These are phyloP conservation scores for Aspergillus sp. DNA, from an alignment of 2,329 filamentous ascomycete genomes.

Conservation along the genomic window DNA sequence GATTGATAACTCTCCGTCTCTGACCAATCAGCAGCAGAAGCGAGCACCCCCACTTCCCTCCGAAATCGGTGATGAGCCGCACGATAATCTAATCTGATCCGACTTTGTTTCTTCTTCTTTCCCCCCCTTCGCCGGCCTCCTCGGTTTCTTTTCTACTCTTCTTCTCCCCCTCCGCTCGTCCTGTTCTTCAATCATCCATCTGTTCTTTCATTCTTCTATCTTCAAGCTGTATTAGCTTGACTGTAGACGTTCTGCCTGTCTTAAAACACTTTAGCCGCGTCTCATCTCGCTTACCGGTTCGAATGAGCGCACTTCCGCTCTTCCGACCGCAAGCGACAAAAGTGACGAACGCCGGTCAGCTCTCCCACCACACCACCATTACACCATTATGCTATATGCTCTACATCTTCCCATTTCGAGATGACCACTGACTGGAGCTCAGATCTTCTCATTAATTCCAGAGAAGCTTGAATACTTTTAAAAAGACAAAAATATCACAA, in stretches of 20 bases:
- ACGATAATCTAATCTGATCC: slow-evolving; percentile 31
- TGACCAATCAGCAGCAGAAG: not conserved
- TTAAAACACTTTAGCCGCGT: no score
- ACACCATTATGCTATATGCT: not conserved
- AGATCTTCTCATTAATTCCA: slow-evolving; percentile 10
- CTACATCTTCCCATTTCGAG: not conserved
- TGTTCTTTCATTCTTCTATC: not conserved
- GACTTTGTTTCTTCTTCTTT: slow-evolving; percentile 12
- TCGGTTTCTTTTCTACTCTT: slow-evolving; percentile 1
- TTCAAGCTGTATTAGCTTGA: not conserved
- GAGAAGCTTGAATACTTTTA: not conserved
- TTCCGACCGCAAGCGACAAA: slow-evolving; percentile 25
- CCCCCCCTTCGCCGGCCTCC: not conserved
- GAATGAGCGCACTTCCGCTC: slow-evolving; percentile 29
- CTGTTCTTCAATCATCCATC: not conserved
- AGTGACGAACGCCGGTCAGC: slow-evolving; percentile 9
- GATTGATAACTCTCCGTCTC: slow-evolving; percentile 13
- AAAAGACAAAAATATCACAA: slow-evolving; percentile 10
- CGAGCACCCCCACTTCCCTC: slow-evolving; percentile 4
- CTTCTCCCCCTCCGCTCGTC: slow-evolving; percentile 5
- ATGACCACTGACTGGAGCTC: slow-evolving; percentile 16
- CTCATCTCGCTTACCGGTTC: slow-evolving; percentile 24
- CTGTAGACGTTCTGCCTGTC: not conserved
- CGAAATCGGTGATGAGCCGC: slow-evolving; percentile 18
- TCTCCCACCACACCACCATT: not conserved